A percentile compares a stretch with the other conserved stretches of the same genome.
These are phyloP conservation scores for Cerrena zonata DNA, from an alignment of 1,284 basidiomycete genomes.

Conservation along the genomic window DNA sequence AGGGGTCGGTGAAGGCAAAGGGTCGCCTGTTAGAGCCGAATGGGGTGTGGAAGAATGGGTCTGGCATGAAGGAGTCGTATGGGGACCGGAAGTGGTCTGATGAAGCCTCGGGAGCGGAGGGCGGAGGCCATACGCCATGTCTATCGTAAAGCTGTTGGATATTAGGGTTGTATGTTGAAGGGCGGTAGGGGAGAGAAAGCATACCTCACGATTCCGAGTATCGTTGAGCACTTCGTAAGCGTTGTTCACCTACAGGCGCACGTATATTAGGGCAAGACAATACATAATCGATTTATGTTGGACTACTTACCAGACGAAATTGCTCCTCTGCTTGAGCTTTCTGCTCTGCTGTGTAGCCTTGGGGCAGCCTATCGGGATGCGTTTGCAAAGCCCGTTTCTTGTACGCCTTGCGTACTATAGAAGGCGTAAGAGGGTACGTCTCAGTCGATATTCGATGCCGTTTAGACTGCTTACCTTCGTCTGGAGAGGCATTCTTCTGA, in stretches of 20 bases:
- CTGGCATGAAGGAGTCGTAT: constrained; percentile 25
- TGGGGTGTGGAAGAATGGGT: constrained; percentile 29
- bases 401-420: constrained; percentile 45
- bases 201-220: constrained; percentile 35
- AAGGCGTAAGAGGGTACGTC: neutral
- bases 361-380: constrained; percentile 44
- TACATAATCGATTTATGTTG: neutral
- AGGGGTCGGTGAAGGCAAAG: constrained; percentile 63
- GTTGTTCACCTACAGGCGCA: constrained; percentile 39
- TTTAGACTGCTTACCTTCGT: constrained; percentile 37
- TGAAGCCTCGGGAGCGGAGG: constrained; percentile 27
- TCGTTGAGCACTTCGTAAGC: constrained; percentile 48
- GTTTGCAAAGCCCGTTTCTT: constrained; percentile 41
- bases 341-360: constrained; percentile 30
- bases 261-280: neutral
- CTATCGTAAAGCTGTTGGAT: constrained; percentile 54
- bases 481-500: constrained; percentile 33
- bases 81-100: constrained; percentile 21
- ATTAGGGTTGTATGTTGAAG: constrained; percentile 5
- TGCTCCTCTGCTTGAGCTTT: constrained; percentile 40
- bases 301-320: constrained; percentile 38
- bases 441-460: constrained; percentile 6
- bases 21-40: constrained; percentile 22
- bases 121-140: constrained; percentile 68
- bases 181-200: constrained; percentile 10